Evolutionary conservation across 2,329 filamentous ascomycete species (phyloP), one percentile per base, ranked within the genome.

Genomic region (Exserohilum turcica): DNA sequence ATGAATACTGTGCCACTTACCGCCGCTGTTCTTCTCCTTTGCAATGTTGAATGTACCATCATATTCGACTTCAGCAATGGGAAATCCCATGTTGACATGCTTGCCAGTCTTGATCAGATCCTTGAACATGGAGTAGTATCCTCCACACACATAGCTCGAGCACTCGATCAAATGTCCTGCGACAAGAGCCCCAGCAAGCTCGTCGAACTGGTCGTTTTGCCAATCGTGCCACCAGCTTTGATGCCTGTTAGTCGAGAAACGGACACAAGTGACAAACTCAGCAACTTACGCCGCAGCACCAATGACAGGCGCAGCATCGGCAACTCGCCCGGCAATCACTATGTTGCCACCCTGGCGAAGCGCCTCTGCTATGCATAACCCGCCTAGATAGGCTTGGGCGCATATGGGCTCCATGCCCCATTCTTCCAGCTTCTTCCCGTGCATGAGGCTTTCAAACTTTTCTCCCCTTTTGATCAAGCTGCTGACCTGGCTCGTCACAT

Each of bases 161-260:
- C 75, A 77, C 37, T 77, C 75, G 6, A 77, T 71, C 8, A 77
- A 56, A 61, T 77, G 75, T 2, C 76, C 76, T 13, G 73, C 73
- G 5, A 78, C 67, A 10, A 78, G 68, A 0, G 76, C 67, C 21
- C 53, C 55, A 6, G 63, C 64, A 2, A 78, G 68, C 51, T 68
- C 57, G 37, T 67, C 57, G 21, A 65, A 61, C n/a, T 79, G 59
- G 29, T 62, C 60, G 18, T 57, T 74, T 0, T 59, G 56, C 83
- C 82, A 85, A 8, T 74, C 68, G 43, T 85, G 78, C 77, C 81
- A 85, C 74, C 77, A 85, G 39, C 77, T 78, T 0, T 5, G 54
- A 56, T 2, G 56, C 55, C 74, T 58, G 42, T 77, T 67, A 42
- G 76, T 19, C 1, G 3, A 29, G n/a, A 3, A 19, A 2, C 18